Evolutionary conservation across 352 stramenopile genomes (phyloP).

Genomic region (Phytophthora pisi): DNA sequence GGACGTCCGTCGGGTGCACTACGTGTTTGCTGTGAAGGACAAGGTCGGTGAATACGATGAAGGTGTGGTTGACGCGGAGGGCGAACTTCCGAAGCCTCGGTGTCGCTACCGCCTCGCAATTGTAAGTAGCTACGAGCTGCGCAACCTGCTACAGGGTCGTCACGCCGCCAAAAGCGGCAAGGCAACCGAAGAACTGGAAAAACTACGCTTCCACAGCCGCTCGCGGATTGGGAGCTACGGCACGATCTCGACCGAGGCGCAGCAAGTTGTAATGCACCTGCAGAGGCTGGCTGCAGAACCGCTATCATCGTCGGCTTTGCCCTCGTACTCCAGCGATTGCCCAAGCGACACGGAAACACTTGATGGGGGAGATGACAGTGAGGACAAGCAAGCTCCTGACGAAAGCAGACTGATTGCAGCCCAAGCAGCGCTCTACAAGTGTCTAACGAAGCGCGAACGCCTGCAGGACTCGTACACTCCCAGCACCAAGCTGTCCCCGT

Average conservation of each 20-base stretch:
- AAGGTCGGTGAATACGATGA: slow-evolving; percentile 40
- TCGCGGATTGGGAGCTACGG: slow-evolving; percentile 80
- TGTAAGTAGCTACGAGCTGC: slow-evolving; percentile 70
- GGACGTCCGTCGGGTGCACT: slow-evolving; percentile 66
- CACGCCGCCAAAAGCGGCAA: slow-evolving; percentile 25
- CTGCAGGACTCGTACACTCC: slow-evolving; percentile 53
- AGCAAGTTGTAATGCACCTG: slow-evolving; percentile 47
- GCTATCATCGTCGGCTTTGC: slow-evolving; percentile 13
- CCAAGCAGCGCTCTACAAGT: slow-evolving; percentile 67
- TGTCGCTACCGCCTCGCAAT: slow-evolving; percentile 47
- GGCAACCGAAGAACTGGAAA: slow-evolving; percentile 25
- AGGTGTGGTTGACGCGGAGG: slow-evolving; percentile 17
- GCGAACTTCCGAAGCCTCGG: slow-evolving; percentile 1
- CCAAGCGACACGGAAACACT: slow-evolving; percentile 31
- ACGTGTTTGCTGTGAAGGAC: slow-evolving; percentile 58
- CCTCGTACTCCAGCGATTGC: slow-evolving; percentile 31
- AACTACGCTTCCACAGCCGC: slow-evolving; percentile 70
- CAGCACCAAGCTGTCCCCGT: slow-evolving; percentile 50
- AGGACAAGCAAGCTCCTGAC: slow-evolving; percentile 22
- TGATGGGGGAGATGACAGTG: slow-evolving; percentile 11
- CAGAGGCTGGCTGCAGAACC: slow-evolving; percentile 28
- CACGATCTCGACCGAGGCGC: slow-evolving; percentile 62
- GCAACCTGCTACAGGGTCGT: slow-evolving; percentile 44
- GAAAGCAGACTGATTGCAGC: slow-evolving; percentile 36
- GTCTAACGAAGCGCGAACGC: slow-evolving; percentile 51